Evolutionary conservation across 129 eudicot species (phyloP), one percentile per base, ranked within the genome.

Genomic region (Helianthus tuberosus): DNA sequence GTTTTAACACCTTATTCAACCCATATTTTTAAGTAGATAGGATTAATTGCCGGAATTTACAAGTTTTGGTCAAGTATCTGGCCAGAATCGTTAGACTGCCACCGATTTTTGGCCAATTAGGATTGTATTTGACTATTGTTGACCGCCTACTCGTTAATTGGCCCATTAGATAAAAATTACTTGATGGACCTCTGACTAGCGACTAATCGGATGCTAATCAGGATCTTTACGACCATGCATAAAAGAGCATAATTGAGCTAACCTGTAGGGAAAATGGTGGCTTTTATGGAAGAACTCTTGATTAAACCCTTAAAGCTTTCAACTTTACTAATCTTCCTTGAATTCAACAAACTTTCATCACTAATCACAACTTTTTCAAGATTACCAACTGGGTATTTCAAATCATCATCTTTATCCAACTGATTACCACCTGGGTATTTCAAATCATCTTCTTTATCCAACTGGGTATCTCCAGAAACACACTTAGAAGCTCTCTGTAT

Each of bases 401-500:
- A 68, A 77, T 75, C 55, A 70, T 55, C 66, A 62, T 60, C 61
- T 61, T 60, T 58, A 57, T 79, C 90, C 73, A 68, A 17, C 58
- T 74, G 49, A 41, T 60, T 57, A 41, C 17, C 82, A 81, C 23
- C 75, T 64, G 81, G 82, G 84, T 69, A 41, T 39, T 52, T 69
- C 57, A 64, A 68, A 77, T 78, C 50, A 70, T 55, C 62, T 63
- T 60, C 55, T 60, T 60, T 58, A 57, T 79, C 92, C 75, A 71
- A 27, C 58, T 75, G 69, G 68, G 79, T 44, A 51, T 57, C 87
- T 62, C 87, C 92, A 81, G 93, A 84, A 81, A 89, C 80, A 78
- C 86, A 72, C 75, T 66, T 77, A 6, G 95, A 86, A 76, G 95
- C 88, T 80, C 50, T 82, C 77, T 60, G 90, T 67, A 91, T 80